Evolutionary conservation across 805 yeast species (phyloP), one percentile per base, ranked within the genome.

Genomic region (Schwanniomyces pseudopolymorphus): DNA sequence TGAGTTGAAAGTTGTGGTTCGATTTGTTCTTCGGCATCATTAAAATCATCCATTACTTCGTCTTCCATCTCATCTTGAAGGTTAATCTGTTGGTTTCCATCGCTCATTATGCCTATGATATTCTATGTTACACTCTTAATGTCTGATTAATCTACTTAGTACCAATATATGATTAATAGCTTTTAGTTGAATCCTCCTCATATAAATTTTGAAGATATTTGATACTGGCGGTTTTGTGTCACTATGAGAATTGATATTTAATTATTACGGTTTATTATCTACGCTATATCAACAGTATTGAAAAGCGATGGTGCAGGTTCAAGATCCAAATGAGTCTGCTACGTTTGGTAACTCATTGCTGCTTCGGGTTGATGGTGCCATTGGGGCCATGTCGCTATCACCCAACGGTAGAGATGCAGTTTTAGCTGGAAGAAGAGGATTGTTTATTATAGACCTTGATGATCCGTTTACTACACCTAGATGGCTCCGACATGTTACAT

Each of bases 381-480:
- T 91, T 47, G 89, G 94, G 44, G 89, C 98, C 5, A 89, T 94
- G 79, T 85, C 96, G 2, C 78, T 89, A 13, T 82, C 89, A 43
- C 97, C 97, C 6, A 82, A 85, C 40, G 96, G 97, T 3, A 70
- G 98, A 52, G 98, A 94, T 61, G 96, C 90, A 5, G 98, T 89
- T 2, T 67, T 94, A 25, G 99, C 98, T 0, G 91, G 88, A 54
- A 61, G 75, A 43, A 76, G 84, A 45, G 99, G 99, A 0, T 73
- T 94, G 11, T 87, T 84, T 63, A 83, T 94, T 33, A 84, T 92
- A n/a, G 98, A 94, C 66, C 67, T 94, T 36, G 96, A 92, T 58
- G 97, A 94, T 63, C 99, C 98, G 0, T 92, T 89, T 66, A 81
- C 92, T 0, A 90, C 96, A 0, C 99, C 99, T 0, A 73, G 99